Evolutionary conservation across 495 filamentous ascomycete genomes (phyloP).

Genomic region (Daldinia vernicosa): DNA sequence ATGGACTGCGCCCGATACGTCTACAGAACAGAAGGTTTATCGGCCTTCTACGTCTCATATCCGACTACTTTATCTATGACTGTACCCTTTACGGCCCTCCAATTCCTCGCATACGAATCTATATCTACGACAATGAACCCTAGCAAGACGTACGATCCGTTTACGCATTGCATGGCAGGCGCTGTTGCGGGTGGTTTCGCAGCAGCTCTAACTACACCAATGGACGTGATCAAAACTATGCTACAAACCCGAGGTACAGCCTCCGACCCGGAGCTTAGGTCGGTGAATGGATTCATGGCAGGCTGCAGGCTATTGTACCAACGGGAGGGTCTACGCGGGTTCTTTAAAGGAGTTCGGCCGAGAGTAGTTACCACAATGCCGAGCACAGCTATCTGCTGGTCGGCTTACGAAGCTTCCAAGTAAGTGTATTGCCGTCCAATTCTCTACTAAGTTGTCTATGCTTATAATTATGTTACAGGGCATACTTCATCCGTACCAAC

Average conservation of each 20-base stretch:
- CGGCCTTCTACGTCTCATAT: conserved; percentile 98
- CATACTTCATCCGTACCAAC: conserved; percentile 65
- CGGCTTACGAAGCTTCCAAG: conserved; percentile 69
- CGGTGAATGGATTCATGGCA: conserved; percentile 81
- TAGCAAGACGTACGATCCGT: conserved; percentile 81
- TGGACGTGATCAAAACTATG: conserved; percentile 98
- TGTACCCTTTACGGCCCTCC: conserved; percentile 93
- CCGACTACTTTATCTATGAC: conserved; percentile 99
- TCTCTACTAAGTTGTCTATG: not conserved
- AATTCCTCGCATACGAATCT: conserved; percentile 97
- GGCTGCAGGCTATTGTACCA: conserved; percentile 84
- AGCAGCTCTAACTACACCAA: conserved; percentile 90
- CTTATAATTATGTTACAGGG: conserved; percentile 50
- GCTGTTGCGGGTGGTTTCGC: conserved; percentile 93
- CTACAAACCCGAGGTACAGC: conserved; percentile 90
- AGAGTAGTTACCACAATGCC: conserved; percentile 97
- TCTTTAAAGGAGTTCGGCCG: conserved; percentile 90
- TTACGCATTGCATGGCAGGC: conserved; percentile 90
- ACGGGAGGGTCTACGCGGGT: conserved; percentile 84
- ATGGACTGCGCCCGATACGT: conserved; percentile 84
- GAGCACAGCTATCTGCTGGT: conserved; percentile 99
- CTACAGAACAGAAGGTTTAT: conserved; percentile 85
- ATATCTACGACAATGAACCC: conserved; percentile 95
- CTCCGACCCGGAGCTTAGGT: conserved; percentile 80
- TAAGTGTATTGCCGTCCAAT: conserved; percentile 45